Conservation (phyloP, 2,329 filamentous ascomycete genomes). For the Trichoderma breve region DNA sequence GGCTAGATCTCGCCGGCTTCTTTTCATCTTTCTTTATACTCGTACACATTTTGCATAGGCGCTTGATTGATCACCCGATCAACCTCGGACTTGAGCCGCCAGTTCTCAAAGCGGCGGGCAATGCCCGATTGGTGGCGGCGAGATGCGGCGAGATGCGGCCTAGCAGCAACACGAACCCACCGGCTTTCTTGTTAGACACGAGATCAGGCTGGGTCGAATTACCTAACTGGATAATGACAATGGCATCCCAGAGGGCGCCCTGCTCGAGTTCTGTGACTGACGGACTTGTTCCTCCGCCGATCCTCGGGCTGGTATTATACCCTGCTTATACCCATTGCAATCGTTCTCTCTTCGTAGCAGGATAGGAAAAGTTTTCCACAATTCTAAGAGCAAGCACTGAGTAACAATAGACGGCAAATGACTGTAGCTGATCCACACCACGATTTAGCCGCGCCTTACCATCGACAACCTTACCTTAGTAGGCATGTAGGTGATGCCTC, state of each 20-base stretch:
- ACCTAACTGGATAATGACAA: background rate
- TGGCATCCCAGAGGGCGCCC: background rate
- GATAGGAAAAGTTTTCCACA: background rate
- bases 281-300: conserved; percentile 5
- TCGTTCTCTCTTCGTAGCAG: background rate
- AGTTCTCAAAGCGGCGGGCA: background rate
- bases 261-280: background rate
- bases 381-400: background rate
- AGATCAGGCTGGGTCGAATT: background rate
- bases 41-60: background rate
- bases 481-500: background rate
- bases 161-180: background rate
- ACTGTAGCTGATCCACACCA: background rate
- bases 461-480: background rate
- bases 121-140: background rate
- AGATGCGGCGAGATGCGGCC: conserved; percentile 3
- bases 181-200: background rate
- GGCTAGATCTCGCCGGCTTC: background rate
- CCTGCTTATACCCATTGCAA: background rate
- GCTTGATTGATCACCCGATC: conserved; percentile 3
- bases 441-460: background rate
- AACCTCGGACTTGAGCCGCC: background rate
- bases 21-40: background rate
- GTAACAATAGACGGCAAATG: background rate
- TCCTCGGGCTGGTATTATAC: background rate